Percentiles rank a stretch among this genome's conserved stretches.
These are phyloP conservation scores for Rhypophila decipiens DNA, from an alignment of 495 filamentous ascomycete species.

Conservation along the genomic window DNA sequence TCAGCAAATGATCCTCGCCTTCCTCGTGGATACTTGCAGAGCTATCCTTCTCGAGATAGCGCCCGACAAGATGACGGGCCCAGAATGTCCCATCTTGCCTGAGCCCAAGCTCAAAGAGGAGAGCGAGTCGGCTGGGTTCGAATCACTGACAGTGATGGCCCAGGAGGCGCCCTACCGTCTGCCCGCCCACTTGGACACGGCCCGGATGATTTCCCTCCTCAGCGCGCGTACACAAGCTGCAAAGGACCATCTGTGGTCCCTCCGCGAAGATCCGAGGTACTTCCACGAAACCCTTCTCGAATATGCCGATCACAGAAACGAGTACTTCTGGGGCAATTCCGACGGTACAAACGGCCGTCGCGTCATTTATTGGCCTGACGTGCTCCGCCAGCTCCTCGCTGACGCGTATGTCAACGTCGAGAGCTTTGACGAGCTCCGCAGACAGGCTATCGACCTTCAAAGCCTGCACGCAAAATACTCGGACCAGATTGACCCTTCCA, in stretches of 20 bases:
- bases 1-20: constrained; percentile 35
- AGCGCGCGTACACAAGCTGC: constrained; percentile 28
- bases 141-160: constrained; percentile 19
- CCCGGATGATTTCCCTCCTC: constrained; percentile 32
- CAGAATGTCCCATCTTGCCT: constrained; percentile 17
- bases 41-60: constrained; percentile 35
- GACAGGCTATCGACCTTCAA: constrained; percentile 6
- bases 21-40: constrained; percentile 33
- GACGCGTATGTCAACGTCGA: constrained; percentile 5
- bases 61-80: background rate
- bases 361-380: constrained; percentile 6
- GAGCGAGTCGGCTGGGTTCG: constrained; percentile 4
- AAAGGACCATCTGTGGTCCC: constrained; percentile 45
- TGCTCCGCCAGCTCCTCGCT: constrained; percentile 13
- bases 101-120: constrained; percentile 26
- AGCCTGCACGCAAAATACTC: constrained; percentile 5
- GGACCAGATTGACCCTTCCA: background rate
- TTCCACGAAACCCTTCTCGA: constrained; percentile 33
- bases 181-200: constrained; percentile 35
- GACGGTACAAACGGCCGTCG: too few relatives aligned
- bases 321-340: constrained; percentile 23
- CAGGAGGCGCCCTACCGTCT: constrained; percentile 43
- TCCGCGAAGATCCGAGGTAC: constrained; percentile 53
- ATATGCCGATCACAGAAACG: constrained; percentile 35
- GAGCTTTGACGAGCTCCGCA: constrained; percentile 10